These are phyloP conservation scores for Xanthoceras sorbifolium DNA, from an alignment of 345 rosid species.

Conservation along the genomic window DNA sequence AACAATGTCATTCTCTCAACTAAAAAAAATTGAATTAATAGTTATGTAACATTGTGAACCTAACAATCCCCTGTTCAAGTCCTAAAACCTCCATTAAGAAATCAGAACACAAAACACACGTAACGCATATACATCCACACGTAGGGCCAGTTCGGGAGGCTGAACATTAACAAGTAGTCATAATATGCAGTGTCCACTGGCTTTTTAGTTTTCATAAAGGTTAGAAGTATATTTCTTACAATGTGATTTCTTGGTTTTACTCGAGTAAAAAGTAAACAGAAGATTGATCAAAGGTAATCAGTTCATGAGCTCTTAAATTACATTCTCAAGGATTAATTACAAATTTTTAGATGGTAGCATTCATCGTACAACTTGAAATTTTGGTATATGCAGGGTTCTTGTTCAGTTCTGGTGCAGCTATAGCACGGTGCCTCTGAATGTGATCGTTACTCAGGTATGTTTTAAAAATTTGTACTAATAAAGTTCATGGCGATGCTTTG, in stretches of 20 bases:
- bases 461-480: background rate
- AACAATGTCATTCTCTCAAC: no score
- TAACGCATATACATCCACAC: background rate
- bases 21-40: no score
- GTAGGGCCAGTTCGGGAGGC: background rate
- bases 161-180: background rate
- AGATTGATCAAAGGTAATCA: no score
- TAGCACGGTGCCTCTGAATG: conserved; percentile 85
- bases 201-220: background rate
- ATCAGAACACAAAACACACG: background rate
- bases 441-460: conserved; percentile 83
- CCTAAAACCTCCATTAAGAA: background rate
- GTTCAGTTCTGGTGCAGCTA: conserved; percentile 98
- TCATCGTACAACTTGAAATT: background rate
- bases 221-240: background rate
- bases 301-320: background rate
- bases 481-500: background rate
- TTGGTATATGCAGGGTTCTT: conserved; percentile 55
- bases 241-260: background rate
- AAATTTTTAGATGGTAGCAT: background rate
- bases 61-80: no score
- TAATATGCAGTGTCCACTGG: background rate
- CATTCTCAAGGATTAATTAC: background rate
- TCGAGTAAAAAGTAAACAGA: no score
- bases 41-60: no score